A percentile compares a stretch with the other conserved stretches of the same genome.
Conservation (phyloP, 805 yeast genomes). For the Candida orba region DNA sequence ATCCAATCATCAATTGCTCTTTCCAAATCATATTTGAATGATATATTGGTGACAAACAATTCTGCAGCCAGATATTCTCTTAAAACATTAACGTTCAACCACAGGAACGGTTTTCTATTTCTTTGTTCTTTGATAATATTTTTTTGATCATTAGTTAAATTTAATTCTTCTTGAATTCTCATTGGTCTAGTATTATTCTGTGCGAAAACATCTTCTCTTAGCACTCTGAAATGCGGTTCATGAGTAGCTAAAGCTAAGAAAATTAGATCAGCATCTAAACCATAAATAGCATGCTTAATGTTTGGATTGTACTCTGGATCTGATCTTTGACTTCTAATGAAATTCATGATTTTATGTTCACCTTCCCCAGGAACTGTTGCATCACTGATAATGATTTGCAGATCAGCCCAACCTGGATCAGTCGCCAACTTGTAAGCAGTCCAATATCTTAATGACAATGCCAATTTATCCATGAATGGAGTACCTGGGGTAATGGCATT, state of each 20-base stretch:
- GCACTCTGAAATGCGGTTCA: constrained; percentile 90
- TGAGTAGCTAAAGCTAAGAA: constrained; percentile 89
- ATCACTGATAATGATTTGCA: constrained; percentile 75
- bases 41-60: constrained; percentile 57
- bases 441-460: constrained; percentile 75
- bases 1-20: constrained; percentile 99
- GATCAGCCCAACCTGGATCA: constrained; percentile 79
- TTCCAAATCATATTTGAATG: constrained; percentile 80
- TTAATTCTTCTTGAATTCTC: constrained; percentile 41
- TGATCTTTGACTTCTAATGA: constrained; percentile 72
- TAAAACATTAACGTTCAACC: constrained; percentile 85
- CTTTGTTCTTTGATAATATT: constrained; percentile 28
- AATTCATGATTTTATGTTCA: constrained; percentile 95
- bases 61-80: constrained; percentile 87
- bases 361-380: constrained; percentile 99
- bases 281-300: constrained; percentile 88
- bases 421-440: constrained; percentile 81
- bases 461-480: constrained; percentile 87
- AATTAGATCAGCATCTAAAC: constrained; percentile 92
- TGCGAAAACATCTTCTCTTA: constrained; percentile 95
- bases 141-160: constrained; percentile 54
- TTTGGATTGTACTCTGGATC: constrained; percentile 69
- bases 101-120: constrained; percentile 73
- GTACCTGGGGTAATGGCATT: constrained; percentile 98
- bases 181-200: constrained; percentile 36